Percentiles rank a stretch among this genome's conserved stretches.
Evolutionary conservation across 306 rosid genomes (phyloP).

Genomic region (Quercus agrifolia): DNA sequence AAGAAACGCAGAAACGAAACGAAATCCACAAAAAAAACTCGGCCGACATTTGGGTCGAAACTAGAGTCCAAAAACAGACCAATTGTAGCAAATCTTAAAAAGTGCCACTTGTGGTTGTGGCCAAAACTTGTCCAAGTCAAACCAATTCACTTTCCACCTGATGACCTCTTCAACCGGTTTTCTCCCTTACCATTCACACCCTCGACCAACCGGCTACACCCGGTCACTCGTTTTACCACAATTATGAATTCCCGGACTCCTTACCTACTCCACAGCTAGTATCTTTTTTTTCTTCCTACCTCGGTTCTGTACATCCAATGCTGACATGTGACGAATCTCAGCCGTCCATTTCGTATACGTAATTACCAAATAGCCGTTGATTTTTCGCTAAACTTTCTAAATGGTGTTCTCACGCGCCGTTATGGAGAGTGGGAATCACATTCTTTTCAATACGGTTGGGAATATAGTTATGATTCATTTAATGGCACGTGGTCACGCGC

Average conservation of each 20-base stretch:
- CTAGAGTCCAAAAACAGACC: conserved; percentile 27
- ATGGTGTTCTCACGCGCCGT: not conserved
- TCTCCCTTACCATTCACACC: not conserved
- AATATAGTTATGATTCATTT: no score
- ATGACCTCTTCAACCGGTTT: conserved; percentile 7
- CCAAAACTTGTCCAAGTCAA: conserved; percentile 41
- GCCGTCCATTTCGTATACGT: conserved; percentile 12
- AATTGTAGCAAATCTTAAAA: conserved; percentile 36
- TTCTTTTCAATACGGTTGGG: not conserved
- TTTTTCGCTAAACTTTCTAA: not conserved
- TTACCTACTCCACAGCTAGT: conserved; percentile 13
- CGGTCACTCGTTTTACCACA: conserved; percentile 18
- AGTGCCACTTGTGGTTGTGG: conserved; percentile 52
- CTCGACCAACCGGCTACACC: conserved; percentile 18
- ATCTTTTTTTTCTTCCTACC: not conserved
- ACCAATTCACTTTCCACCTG: conserved; percentile 24
- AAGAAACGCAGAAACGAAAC: not conserved
- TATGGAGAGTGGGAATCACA: not conserved
- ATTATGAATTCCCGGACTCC: conserved; percentile 12
- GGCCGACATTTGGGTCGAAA: conserved; percentile 45
- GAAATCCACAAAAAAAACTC: conserved; percentile 2
- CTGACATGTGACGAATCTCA: not conserved
- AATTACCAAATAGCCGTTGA: conserved; percentile 3
- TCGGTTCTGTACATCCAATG: not conserved
- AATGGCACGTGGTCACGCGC: not conserved